Evolutionary conservation across 106 monocot species (phyloP).

Genomic region (Dendrobium nobile): DNA sequence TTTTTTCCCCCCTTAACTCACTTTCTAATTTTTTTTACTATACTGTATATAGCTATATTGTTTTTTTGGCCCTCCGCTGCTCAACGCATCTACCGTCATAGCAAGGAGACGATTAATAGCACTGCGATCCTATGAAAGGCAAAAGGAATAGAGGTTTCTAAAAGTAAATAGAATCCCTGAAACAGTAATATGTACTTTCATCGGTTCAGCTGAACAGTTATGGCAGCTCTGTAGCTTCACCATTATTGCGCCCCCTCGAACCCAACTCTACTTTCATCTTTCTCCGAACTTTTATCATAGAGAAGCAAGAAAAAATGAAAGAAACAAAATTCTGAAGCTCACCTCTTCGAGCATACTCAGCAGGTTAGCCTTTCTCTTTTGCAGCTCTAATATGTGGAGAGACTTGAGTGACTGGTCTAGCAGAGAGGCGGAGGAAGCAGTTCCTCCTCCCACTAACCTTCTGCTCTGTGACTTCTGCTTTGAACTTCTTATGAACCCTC

Average conservation of each 20-base stretch:
- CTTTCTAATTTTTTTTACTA: too few species aligned
- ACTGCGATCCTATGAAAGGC: constrained; percentile 18
- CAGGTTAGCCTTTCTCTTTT: constrained; percentile 35
- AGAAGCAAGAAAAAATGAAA: not conserved
- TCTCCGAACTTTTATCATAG: not conserved
- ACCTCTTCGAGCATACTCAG: constrained; percentile 60
- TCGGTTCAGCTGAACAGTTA: constrained; percentile 19
- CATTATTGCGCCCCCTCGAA: constrained; percentile 26
- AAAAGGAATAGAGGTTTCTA: constrained; percentile 45
- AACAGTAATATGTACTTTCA: constrained; percentile 21
- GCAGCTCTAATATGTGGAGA: constrained; percentile 36
- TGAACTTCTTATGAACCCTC: not conserved
- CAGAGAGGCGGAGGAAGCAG: constrained; percentile 19
- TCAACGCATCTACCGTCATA: too few species aligned
- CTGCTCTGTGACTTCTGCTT: not conserved
- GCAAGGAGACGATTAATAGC: too few species aligned
- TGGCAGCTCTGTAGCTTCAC: constrained; percentile 9
- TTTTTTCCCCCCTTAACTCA: too few species aligned
- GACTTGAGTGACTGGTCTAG: constrained; percentile 18
- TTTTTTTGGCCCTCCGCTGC: too few species aligned
- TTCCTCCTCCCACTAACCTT: not conserved
- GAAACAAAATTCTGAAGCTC: not conserved
- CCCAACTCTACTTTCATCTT: not conserved
- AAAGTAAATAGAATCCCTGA: constrained; percentile 27
- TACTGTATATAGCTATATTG: too few species aligned